Evolutionary conservation across 345 rosid genomes (phyloP).

Genomic region (Brassica rapa): DNA sequence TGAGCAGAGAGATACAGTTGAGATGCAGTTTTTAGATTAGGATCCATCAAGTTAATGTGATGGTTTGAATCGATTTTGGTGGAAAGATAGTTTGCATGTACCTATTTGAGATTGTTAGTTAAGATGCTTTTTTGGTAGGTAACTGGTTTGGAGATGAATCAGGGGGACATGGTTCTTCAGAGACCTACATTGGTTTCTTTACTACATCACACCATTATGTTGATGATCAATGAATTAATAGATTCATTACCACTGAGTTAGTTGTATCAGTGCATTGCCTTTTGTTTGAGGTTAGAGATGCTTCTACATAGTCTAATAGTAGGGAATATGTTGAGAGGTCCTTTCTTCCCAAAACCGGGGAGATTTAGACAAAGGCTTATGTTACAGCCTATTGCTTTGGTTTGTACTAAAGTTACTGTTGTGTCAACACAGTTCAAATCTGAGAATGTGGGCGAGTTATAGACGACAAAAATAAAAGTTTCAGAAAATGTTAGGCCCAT

Average conservation of each 20-base stretch:
- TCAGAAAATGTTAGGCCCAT: neutral
- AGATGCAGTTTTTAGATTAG: conserved; percentile 8
- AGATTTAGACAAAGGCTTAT: neutral
- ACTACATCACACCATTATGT: neutral
- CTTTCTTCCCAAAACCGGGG: neutral
- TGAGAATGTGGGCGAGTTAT: neutral
- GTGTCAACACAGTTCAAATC: neutral
- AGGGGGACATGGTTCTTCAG: neutral
- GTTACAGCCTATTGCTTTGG: neutral
- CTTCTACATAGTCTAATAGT: neutral
- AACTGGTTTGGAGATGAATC: neutral
- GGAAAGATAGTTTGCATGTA: neutral
- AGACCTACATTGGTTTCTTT: neutral
- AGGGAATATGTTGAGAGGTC: neutral
- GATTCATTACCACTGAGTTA: neutral
- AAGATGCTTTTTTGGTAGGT: neutral
- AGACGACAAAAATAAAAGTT: neutral
- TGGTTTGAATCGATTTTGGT: neutral
- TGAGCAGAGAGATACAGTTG: neutral
- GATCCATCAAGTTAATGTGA: neutral
- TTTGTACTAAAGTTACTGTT: neutral
- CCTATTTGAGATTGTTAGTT: neutral
- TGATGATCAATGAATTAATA: neutral
- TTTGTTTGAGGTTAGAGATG: neutral
- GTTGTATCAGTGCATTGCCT: neutral